Evolutionary conservation across 2,329 filamentous ascomycete genomes (phyloP).

Genomic region (Aspergillus aculeatus): DNA sequence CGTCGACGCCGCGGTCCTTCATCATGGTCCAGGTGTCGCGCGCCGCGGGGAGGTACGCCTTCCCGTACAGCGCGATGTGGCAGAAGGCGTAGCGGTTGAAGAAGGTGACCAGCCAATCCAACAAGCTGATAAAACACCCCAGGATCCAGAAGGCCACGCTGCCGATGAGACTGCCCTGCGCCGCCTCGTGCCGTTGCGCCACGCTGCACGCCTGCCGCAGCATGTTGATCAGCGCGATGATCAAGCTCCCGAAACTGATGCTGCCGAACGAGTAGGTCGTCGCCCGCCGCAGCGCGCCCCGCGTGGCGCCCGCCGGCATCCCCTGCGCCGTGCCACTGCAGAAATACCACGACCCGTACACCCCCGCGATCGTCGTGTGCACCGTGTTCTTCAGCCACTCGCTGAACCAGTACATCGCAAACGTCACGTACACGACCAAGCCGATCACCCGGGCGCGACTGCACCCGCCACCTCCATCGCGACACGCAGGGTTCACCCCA

Average conservation of each 20-base stretch:
- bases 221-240: conserved; percentile 85
- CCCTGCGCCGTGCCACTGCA: conserved; percentile 59
- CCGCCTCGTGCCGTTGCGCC: conserved; percentile 65
- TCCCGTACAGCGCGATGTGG: conserved; percentile 90
- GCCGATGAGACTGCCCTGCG: conserved; percentile 67
- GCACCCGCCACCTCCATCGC: conserved; percentile 57
- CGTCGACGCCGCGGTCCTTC: conserved; percentile 86
- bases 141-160: conserved; percentile 70
- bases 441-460: conserved; percentile 77
- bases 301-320: conserved; percentile 74
- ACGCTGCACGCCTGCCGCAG: conserved; percentile 78
- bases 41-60: conserved; percentile 78
- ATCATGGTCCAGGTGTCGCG: conserved; percentile 92
- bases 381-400: conserved; percentile 94
- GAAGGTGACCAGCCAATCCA: conserved; percentile 85
- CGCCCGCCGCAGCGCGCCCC: conserved; percentile 76
- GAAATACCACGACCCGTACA: conserved; percentile 95
- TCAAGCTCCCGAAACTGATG: conserved; percentile 78
- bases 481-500: conserved; percentile 55
- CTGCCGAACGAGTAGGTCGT: conserved; percentile 91
- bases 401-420: conserved; percentile 90
- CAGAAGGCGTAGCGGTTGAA: conserved; percentile 91
- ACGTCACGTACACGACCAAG: conserved; percentile 80
- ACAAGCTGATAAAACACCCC: conserved; percentile 70
- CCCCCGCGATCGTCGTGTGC: conserved; percentile 80